phyloP scores from a whole-genome alignment of 192 early-diverging fungal genomes.

The Phlyctochytrium bullatum region DNA sequence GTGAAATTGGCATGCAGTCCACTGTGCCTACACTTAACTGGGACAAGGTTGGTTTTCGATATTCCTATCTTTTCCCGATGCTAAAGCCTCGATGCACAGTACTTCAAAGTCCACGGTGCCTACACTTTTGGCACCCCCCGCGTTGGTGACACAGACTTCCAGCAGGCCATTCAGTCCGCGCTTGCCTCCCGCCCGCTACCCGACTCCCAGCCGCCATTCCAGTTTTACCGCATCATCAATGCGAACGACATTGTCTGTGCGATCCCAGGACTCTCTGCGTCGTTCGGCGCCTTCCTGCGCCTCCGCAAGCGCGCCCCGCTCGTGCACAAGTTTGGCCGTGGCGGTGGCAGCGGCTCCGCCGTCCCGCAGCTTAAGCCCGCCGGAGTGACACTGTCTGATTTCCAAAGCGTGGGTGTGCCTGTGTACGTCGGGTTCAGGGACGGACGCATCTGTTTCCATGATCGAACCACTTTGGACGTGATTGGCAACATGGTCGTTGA shows the following conservation, averaged over 20 bases:
- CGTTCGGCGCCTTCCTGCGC: background rate
- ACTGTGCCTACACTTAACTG: background rate
- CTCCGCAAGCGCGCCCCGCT: background rate
- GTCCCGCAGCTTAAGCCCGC: background rate
- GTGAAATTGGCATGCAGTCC: background rate
- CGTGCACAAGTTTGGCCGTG: background rate
- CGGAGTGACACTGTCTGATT: background rate
- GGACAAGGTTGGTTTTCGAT: constrained; percentile 1
- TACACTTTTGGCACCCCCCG: constrained; percentile 26
- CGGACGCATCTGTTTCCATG: background rate
- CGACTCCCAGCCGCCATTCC: background rate
- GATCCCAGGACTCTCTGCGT: constrained; percentile 3
- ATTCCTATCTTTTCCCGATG: background rate
- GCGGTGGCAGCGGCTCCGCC: background rate
- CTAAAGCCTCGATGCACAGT: background rate
- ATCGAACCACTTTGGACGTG: background rate
- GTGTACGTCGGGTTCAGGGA: background rate
- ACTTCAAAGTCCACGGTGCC: background rate
- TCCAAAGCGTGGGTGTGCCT: background rate
- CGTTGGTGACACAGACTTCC: constrained; percentile 10
- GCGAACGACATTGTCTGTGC: constrained; percentile 23
- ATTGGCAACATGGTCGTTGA: background rate
- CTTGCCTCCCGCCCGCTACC: background rate
- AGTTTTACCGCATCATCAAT: constrained; percentile 21
- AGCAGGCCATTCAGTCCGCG: background rate